These are phyloP conservation scores for Starmera quercuum DNA, from an alignment of 805 yeast genomes.

Conservation along the genomic window DNA sequence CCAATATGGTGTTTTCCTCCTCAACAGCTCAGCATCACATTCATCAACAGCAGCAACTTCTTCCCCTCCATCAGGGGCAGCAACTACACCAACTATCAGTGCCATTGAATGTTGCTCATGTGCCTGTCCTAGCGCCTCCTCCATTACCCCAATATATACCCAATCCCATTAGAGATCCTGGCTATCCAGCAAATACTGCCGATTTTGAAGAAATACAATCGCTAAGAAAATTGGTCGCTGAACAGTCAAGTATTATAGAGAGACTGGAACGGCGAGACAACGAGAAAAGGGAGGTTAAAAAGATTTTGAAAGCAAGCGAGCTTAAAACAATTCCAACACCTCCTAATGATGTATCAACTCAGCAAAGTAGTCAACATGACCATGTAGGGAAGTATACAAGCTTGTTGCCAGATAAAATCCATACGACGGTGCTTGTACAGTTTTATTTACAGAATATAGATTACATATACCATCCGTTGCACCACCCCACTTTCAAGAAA, in stretches of 20 bases:
- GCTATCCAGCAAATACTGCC: neutral
- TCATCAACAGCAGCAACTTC: conserved; percentile 6
- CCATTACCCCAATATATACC: neutral
- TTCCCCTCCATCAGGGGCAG: conserved; percentile 4
- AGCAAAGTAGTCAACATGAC: too few relatives aligned
- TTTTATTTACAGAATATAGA: conserved; percentile 20
- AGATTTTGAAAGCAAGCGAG: too few relatives aligned
- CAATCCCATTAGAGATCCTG: too few relatives aligned
- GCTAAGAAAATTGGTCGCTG: neutral
- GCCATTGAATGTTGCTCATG: conserved; percentile 4
- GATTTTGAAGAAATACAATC: neutral
- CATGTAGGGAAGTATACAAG: too few relatives aligned
- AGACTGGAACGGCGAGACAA: neutral
- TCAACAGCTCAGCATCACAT: neutral
- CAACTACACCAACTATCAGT: conserved; percentile 7
- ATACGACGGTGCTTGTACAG: conserved; percentile 16
- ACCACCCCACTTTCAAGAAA: conserved; percentile 18
- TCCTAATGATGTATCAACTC: too few relatives aligned
- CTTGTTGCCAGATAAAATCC: neutral
- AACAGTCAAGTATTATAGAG: neutral
- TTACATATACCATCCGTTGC: conserved; percentile 22
- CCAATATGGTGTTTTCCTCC: too few relatives aligned
- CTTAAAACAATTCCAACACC: too few relatives aligned
- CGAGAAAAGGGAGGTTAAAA: too few relatives aligned
- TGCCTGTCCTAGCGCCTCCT: neutral